Conservation (phyloP, 805 yeast species). For the Wickerhamiella brachini region DNA sequence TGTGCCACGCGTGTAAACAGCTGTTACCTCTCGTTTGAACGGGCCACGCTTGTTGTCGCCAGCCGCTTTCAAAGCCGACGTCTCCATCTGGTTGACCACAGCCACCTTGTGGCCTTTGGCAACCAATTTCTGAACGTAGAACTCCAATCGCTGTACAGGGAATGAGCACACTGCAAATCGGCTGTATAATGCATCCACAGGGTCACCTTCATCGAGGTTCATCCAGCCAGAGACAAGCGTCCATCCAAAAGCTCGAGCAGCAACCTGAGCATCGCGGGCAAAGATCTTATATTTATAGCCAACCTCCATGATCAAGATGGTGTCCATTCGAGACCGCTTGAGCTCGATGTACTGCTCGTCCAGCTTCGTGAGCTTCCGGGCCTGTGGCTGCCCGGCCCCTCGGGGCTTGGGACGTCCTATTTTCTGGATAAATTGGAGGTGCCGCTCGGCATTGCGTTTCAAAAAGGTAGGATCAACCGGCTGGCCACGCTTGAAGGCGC, state of each 20-base stretch:
- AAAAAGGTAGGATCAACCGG: neutral
- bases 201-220: constrained; percentile 36
- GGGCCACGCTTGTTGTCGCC: constrained; percentile 40
- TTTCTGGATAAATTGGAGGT: neutral
- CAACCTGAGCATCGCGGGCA: constrained; percentile 70
- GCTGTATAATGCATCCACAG: constrained; percentile 36
- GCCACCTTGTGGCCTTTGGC: constrained; percentile 70
- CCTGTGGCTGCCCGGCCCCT: neutral
- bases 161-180: constrained; percentile 74
- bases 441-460: neutral
- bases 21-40: constrained; percentile 54
- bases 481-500: neutral
- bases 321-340: constrained; percentile 47
- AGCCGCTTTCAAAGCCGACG: constrained; percentile 54
- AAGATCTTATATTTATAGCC: constrained; percentile 86
- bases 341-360: constrained; percentile 65
- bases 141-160: constrained; percentile 61
- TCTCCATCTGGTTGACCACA: constrained; percentile 72
- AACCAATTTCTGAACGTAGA: constrained; percentile 62
- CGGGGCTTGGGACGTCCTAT: neutral
- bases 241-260: constrained; percentile 39
- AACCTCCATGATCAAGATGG: constrained; percentile 67
- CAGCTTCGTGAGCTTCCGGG: neutral
- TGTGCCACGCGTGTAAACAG: constrained; percentile 72
- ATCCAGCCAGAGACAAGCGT: constrained; percentile 58